Base-by-base conservation (phyloP, 169 alveolate genomes). In the Eimeria brunetti region DNA sequence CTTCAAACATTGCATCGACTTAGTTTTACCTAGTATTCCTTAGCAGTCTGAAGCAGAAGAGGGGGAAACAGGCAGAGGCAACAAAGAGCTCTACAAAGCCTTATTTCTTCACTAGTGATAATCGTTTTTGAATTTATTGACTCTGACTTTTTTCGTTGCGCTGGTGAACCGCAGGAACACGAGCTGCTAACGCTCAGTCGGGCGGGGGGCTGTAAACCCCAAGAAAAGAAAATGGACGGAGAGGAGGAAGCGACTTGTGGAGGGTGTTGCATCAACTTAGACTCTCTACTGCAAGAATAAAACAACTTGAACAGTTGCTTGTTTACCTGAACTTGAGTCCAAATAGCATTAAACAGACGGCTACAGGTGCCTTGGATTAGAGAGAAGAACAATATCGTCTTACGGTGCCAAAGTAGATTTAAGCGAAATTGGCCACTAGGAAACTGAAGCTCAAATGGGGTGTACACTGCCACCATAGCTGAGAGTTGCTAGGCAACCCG, bases 151-250 rank as follows among this genome's bases (percentile, higher is more conserved):
- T 14, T 78, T 49, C 78, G 36, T 46, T 46, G 58, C 46, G 27
- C 30, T 51, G 51, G 14, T 22, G 90, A 7, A 22, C 33, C n/a
- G 18, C 69, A 84, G 91, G 91, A 84, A 58, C 91, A 84, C 78
- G 91, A 84, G 38, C n/a, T 84, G 6, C 91, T 84, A 5, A 84
- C 91, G 91, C 80, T 84, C 36, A 84, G 58, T 36, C 80, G 91
- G 18, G 78, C 91, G 38, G 78, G 91, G n/a, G 91, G 53, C 44
- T 33, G 41, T 44, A 33, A 27, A 36, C 18, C 36, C 49, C 8
- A 33, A 20, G 78, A 44, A 27, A 1, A 5, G 62, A 18, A 1
- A 18, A 33, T 38, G 16, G 85, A 18, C 24, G 60, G 62, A 20
- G 62, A 41, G 60, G 62, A 38, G 16, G 62, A n/a, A 41, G 24